These are phyloP conservation scores for Chaetoceros muelleri DNA, from an alignment of 108 stramenopile genomes.

Conservation along the genomic window DNA sequence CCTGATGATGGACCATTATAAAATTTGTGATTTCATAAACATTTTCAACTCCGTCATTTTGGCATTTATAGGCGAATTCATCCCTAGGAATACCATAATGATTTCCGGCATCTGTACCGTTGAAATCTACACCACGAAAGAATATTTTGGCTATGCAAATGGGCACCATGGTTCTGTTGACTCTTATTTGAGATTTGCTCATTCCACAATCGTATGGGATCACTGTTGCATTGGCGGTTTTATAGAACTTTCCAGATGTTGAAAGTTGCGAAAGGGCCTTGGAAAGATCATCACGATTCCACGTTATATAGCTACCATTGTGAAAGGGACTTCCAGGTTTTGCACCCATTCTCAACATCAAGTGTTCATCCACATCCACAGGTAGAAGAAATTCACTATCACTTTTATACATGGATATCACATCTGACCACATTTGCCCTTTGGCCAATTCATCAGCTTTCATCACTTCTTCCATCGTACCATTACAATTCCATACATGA, in stretches of 20 bases:
- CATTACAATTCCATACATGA: background rate
- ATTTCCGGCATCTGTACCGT: background rate
- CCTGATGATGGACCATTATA: too few species aligned
- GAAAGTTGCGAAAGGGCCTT: background rate
- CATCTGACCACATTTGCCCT: background rate
- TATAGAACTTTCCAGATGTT: background rate
- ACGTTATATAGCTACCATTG: background rate
- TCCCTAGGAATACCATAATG: too few species aligned
- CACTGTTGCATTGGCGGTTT: background rate
- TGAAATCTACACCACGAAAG: background rate
- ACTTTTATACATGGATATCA: background rate
- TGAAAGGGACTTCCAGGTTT: too few species aligned
- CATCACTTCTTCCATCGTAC: background rate
- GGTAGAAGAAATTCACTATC: background rate
- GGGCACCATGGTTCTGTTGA: background rate
- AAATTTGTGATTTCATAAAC: too few species aligned
- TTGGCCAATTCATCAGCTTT: too few species aligned
- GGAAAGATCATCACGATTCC: background rate
- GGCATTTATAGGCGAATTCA: too few species aligned
- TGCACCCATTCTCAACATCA: background rate
- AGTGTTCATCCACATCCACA: background rate
- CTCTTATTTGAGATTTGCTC: background rate
- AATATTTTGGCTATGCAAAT: background rate
- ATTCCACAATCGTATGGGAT: background rate
- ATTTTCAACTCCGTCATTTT: too few species aligned